Evolutionary conservation across 2,329 filamentous ascomycete genomes (phyloP).

Genomic region (Canariomyces notabilis): DNA sequence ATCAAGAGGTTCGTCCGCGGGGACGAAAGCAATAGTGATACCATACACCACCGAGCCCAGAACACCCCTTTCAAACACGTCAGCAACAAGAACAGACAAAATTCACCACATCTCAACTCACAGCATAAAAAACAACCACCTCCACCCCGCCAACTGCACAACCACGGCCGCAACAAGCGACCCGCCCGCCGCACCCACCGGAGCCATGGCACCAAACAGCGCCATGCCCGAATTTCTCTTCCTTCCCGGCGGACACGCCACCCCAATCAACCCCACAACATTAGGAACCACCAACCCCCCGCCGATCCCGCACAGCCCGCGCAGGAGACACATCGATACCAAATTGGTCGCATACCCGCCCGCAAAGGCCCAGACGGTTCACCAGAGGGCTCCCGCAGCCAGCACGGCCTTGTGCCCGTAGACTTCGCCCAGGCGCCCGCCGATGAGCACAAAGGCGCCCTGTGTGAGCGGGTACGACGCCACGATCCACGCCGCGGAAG

Average conservation of each 20-base stretch:
- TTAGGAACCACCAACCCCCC: conserved; percentile 14
- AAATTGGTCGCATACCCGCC: conserved; percentile 2
- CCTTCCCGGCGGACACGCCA: conserved; percentile 6
- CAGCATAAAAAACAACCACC: conserved; percentile 8
- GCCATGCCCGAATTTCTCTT: conserved; percentile 11
- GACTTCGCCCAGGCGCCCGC: conserved; percentile 14
- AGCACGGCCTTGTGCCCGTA: conserved; percentile 17
- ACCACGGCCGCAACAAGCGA: conserved; percentile 21
- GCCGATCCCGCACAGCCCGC: conserved; percentile 14
- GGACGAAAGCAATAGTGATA: neutral
- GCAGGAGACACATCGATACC: conserved; percentile 9
- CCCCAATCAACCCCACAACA: conserved; percentile 11
- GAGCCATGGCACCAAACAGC: conserved; percentile 14
- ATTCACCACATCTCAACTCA: neutral
- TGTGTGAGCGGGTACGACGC: conserved; percentile 15
- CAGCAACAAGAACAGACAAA: neutral
- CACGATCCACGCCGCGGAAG: conserved; percentile 1
- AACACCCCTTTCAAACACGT: neutral
- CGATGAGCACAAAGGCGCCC: conserved; percentile 14
- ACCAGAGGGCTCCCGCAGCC: conserved; percentile 8
- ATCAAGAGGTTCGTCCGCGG: conserved; percentile 11
- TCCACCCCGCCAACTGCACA: conserved; percentile 2
- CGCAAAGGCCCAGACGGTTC: conserved; percentile 11
- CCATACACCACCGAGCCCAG: conserved; percentile 6
- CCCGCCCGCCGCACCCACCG: conserved; percentile 12